phyloP scores from a whole-genome alignment of 495 filamentous ascomycete genomes.

The Extremus antarcticus region DNA sequence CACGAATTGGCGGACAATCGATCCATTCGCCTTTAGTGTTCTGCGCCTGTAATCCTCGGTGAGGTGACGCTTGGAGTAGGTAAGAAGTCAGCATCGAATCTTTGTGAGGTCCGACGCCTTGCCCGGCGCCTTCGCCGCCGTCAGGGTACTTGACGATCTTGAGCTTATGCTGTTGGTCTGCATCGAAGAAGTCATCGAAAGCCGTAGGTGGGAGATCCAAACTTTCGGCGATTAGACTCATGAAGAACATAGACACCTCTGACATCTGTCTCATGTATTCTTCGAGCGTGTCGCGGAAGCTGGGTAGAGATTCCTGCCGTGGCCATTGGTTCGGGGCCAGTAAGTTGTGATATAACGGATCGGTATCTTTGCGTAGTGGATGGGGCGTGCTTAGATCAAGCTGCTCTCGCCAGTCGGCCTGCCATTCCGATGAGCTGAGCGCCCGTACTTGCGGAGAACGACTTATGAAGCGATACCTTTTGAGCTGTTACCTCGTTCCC shows the following conservation, averaged over 20 bases:
- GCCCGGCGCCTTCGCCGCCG: constrained; percentile 25
- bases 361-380: constrained; percentile 46
- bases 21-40: constrained; percentile 78
- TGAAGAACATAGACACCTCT: constrained; percentile 60
- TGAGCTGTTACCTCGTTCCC: constrained; percentile 35
- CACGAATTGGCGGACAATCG: constrained; percentile 50
- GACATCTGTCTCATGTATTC: constrained; percentile 69
- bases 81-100: constrained; percentile 82
- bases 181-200: constrained; percentile 75
- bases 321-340: constrained; percentile 91
- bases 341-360: constrained; percentile 70
- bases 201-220: constrained; percentile 61
- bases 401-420: constrained; percentile 66
- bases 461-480: background rate
- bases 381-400: constrained; percentile 80
- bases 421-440: background rate
- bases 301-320: constrained; percentile 49
- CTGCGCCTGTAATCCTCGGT: constrained; percentile 78
- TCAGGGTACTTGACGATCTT: constrained; percentile 89
- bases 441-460: background rate
- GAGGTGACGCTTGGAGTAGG: constrained; percentile 72
- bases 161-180: constrained; percentile 73
- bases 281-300: constrained; percentile 58
- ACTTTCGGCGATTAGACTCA: constrained; percentile 76
- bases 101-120: constrained; percentile 89